Evolutionary conservation across 1,284 basidiomycete genomes (phyloP).

Genomic region (Tranzscheliella williamsii): DNA sequence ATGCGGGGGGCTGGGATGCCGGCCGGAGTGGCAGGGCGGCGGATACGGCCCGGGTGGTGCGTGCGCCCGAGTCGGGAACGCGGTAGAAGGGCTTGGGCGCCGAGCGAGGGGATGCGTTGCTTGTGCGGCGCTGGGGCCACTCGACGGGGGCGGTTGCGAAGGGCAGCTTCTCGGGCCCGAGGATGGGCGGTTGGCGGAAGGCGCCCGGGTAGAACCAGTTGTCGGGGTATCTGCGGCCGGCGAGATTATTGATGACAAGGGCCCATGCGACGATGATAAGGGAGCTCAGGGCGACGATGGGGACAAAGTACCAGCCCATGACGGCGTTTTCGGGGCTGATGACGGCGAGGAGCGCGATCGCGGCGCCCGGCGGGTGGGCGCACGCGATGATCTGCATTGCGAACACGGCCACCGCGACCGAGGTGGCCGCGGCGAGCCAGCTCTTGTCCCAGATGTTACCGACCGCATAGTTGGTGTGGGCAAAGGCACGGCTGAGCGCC

Average conservation of each 20-base stretch:
- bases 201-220: conserved; percentile 32
- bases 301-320: conserved; percentile 38
- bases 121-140: neutral
- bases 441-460: conserved; percentile 25
- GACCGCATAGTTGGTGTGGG: conserved; percentile 25
- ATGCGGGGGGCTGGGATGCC: neutral
- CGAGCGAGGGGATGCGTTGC: too few species aligned
- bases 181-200: conserved; percentile 19
- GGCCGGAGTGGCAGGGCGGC: neutral
- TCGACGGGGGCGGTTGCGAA: conserved; percentile 14
- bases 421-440: conserved; percentile 37
- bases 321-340: conserved; percentile 24
- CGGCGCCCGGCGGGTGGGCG: conserved; percentile 52
- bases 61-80: conserved; percentile 12
- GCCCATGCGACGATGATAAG: conserved; percentile 52
- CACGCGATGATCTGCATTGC: conserved; percentile 51
- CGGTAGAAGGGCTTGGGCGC: conserved; percentile 9
- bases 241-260: conserved; percentile 50
- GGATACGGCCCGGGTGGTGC: neutral
- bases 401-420: conserved; percentile 26
- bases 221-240: conserved; percentile 29
- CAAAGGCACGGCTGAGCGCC: conserved; percentile 39
- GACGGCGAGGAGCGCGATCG: conserved; percentile 37
- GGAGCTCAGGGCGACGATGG: conserved; percentile 14
- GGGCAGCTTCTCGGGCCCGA: conserved; percentile 28